Percentiles rank a stretch among this genome's conserved stretches.
These are phyloP conservation scores for Stevia rebaudiana DNA, from an alignment of 140 eudicot genomes.

Conservation along the genomic window DNA sequence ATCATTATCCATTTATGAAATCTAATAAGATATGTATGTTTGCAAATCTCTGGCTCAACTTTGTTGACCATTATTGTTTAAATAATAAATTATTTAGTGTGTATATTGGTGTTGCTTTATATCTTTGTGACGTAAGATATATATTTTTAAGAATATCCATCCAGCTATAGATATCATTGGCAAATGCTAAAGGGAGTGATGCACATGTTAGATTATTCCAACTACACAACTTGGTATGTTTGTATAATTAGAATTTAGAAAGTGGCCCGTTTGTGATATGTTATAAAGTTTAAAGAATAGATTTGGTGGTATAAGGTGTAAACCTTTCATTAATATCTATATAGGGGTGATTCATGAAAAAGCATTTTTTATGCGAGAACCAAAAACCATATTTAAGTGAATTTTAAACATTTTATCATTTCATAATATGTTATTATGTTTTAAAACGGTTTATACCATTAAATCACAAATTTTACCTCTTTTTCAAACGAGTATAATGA, in stretches of 20 bases:
- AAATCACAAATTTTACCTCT: too few relatives aligned
- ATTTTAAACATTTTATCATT: too few relatives aligned
- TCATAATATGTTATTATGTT: too few relatives aligned
- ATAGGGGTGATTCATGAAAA: too few relatives aligned
- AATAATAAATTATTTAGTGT: conserved; percentile 14
- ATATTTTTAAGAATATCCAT: conserved; percentile 32
- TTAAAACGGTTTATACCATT: too few relatives aligned
- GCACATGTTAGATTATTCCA: conserved; percentile 8
- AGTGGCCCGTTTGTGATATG: conserved; percentile 12
- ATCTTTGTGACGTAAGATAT: conserved; percentile 24
- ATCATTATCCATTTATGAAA: conserved; percentile 21
- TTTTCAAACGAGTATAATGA: too few relatives aligned
- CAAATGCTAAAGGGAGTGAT: conserved; percentile 16
- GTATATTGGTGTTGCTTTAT: conserved; percentile 20
- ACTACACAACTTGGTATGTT: conserved; percentile 22
- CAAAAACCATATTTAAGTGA: too few relatives aligned
- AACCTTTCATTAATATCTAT: too few relatives aligned
- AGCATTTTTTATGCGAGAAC: too few relatives aligned
- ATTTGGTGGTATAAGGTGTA: background rate
- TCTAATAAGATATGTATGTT: conserved; percentile 9
- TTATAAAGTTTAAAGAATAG: background rate
- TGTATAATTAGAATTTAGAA: conserved; percentile 7
- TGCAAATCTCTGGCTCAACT: conserved; percentile 23
- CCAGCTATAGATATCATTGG: conserved; percentile 29
- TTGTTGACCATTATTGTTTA: conserved; percentile 17